phyloP scores from a whole-genome alignment of 352 stramenopile species.

The Phytopythium vexans region DNA sequence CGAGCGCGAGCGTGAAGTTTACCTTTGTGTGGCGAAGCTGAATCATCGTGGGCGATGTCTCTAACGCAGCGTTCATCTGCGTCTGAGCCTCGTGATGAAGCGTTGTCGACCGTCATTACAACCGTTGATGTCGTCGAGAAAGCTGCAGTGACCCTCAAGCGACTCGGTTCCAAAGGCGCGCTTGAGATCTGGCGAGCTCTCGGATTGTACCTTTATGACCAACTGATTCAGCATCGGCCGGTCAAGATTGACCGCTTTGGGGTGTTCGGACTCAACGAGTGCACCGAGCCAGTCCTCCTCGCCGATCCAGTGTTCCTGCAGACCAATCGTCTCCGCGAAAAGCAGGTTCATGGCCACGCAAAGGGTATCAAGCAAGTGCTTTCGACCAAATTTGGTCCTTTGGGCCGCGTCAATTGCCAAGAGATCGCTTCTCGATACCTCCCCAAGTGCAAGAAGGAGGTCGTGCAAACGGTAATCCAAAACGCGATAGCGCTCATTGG shows the following conservation, averaged over 20 bases:
- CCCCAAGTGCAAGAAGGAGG: constrained; percentile 35
- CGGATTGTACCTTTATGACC: constrained; percentile 26
- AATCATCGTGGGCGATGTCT: too few species aligned
- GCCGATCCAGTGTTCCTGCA: constrained; percentile 38
- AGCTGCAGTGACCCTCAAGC: constrained; percentile 32
- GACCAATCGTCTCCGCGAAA: constrained; percentile 39
- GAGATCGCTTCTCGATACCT: constrained; percentile 29
- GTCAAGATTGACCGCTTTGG: constrained; percentile 33
- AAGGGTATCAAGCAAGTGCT: constrained; percentile 18
- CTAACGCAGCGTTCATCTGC: not conserved
- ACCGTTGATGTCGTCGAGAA: constrained; percentile 40
- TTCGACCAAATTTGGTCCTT: constrained; percentile 11
- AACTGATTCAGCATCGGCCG: constrained; percentile 22
- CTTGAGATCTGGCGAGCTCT: constrained; percentile 38
- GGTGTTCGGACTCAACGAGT: constrained; percentile 33
- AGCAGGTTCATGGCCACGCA: constrained; percentile 11
- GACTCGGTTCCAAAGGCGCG: constrained; percentile 22
- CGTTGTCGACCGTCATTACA: constrained; percentile 6
- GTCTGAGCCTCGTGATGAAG: not conserved
- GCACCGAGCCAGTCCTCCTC: constrained; percentile 32
- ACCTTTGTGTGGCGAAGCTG: too few species aligned
- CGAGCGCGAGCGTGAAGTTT: too few species aligned
- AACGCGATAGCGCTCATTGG: constrained; percentile 37
- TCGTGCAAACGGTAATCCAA: constrained; percentile 34
- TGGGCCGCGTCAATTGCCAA: constrained; percentile 20